Percentiles rank a stretch among this genome's conserved stretches.
phyloP scores from a whole-genome alignment of 768 basidiomycete genomes.

The Lyophyllum atratum region DNA sequence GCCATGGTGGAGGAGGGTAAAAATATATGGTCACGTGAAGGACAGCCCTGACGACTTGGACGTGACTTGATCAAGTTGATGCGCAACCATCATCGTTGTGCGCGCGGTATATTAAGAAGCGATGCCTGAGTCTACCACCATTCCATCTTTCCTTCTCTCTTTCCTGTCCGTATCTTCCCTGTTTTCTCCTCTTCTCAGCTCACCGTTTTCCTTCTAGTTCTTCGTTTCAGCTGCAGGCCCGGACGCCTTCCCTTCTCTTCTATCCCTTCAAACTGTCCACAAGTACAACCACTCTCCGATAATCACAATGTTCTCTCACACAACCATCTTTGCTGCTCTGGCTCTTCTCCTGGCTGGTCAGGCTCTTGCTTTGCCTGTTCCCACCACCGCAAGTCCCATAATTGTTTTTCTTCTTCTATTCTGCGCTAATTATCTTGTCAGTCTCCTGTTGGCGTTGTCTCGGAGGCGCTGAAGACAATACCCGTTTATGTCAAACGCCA shows the following conservation, averaged over 20 bases:
- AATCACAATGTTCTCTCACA: conserved; percentile 47
- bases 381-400: conserved; percentile 34
- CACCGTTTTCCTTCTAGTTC: conserved; percentile 9
- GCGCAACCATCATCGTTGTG: conserved; percentile 13
- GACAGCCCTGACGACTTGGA: not conserved
- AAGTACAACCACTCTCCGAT: conserved; percentile 15
- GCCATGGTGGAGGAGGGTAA: conserved; percentile 45
- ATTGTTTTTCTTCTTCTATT: no score
- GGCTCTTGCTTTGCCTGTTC: conserved; percentile 43
- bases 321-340: conserved; percentile 39
- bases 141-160: conserved; percentile 11
- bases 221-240: conserved; percentile 17
- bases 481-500: conserved; percentile 43
- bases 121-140: not conserved
- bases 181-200: not conserved
- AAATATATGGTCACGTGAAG: conserved; percentile 16
- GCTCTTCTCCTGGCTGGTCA: conserved; percentile 46
- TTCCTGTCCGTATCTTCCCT: conserved; percentile 8
- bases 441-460: conserved; percentile 28
- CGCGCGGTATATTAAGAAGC: conserved; percentile 9
- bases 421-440: conserved; percentile 21
- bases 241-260: conserved; percentile 23
- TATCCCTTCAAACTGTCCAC: conserved; percentile 4
- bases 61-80: conserved; percentile 9
- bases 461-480: conserved; percentile 41